phyloP scores from a whole-genome alignment of 768 basidiomycete species.

The Strobilomyces dryophilus region DNA sequence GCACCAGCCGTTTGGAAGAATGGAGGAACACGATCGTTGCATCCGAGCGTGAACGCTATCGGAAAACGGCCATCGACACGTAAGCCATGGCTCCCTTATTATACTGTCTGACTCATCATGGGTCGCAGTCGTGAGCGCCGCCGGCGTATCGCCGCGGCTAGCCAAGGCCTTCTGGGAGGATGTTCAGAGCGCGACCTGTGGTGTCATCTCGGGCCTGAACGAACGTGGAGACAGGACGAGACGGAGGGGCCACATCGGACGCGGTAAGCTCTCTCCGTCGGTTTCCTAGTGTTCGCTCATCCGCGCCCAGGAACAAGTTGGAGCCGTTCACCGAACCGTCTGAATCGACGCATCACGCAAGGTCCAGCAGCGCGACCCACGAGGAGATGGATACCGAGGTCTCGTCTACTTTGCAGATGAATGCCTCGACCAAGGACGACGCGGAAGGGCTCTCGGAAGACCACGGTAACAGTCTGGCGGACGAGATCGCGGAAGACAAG shows the following conservation, averaged over 20 bases:
- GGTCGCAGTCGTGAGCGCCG: constrained; percentile 65
- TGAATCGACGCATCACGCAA: constrained; percentile 31
- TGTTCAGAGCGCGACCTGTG: constrained; percentile 82
- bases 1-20: constrained; percentile 57
- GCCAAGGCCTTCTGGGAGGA: constrained; percentile 58
- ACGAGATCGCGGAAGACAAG: constrained; percentile 85
- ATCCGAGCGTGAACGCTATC: constrained; percentile 67
- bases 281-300: constrained; percentile 1
- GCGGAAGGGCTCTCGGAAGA: constrained; percentile 11
- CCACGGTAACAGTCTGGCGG: constrained; percentile 48
- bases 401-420: constrained; percentile 39
- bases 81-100: constrained; percentile 24
- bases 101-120: background rate
- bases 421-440: constrained; percentile 14
- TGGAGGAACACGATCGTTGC: constrained; percentile 68
- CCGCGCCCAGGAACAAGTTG: constrained; percentile 60
- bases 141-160: constrained; percentile 57
- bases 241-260: constrained; percentile 89
- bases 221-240: constrained; percentile 80
- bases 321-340: constrained; percentile 53
- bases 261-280: constrained; percentile 43
- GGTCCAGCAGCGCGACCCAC: constrained; percentile 33
- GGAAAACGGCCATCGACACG: constrained; percentile 73
- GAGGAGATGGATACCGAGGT: constrained; percentile 38
- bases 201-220: constrained; percentile 49